These are phyloP conservation scores for Trametes polyzona DNA, from an alignment of 1,284 basidiomycete genomes.

Conservation along the genomic window DNA sequence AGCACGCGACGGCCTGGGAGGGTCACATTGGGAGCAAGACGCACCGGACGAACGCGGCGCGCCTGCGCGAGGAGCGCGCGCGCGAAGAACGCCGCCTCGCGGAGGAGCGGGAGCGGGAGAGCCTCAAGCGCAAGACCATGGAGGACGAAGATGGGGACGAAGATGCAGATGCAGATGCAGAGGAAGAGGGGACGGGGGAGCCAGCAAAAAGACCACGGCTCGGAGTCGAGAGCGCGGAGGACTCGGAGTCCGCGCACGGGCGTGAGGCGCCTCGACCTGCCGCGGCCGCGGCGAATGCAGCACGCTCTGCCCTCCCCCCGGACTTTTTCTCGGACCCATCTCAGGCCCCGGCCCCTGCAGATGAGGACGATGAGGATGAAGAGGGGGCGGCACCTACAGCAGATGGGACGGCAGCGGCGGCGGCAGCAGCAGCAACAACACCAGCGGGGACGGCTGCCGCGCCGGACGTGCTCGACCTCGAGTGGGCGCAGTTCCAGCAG, in stretches of 20 bases:
- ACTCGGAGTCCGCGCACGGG: too few species aligned
- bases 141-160: constrained; percentile 42
- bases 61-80: constrained; percentile 52
- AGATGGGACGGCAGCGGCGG: constrained; percentile 48
- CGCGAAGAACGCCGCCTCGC: constrained; percentile 36
- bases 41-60: constrained; percentile 66
- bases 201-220: constrained; percentile 1
- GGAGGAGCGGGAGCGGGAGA: constrained; percentile 29
- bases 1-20: constrained; percentile 81
- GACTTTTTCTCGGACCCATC: constrained; percentile 84
- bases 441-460: constrained; percentile 25
- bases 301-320: constrained; percentile 50
- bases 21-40: constrained; percentile 82
- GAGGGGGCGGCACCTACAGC: constrained; percentile 20
- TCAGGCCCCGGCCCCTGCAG: constrained; percentile 46
- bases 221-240: constrained; percentile 4
- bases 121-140: constrained; percentile 48
- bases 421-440: constrained; percentile 19
- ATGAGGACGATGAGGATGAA: constrained; percentile 48
- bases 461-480: constrained; percentile 53
- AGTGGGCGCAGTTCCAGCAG: constrained; percentile 72
- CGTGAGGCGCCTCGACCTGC: constrained; percentile 18
- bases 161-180: constrained; percentile 24
- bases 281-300: constrained; percentile 1
- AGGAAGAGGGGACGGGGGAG: constrained; percentile 12